Base-by-base conservation (phyloP, 352 stramenopile species). In the Phytophthora cajani region DNA sequence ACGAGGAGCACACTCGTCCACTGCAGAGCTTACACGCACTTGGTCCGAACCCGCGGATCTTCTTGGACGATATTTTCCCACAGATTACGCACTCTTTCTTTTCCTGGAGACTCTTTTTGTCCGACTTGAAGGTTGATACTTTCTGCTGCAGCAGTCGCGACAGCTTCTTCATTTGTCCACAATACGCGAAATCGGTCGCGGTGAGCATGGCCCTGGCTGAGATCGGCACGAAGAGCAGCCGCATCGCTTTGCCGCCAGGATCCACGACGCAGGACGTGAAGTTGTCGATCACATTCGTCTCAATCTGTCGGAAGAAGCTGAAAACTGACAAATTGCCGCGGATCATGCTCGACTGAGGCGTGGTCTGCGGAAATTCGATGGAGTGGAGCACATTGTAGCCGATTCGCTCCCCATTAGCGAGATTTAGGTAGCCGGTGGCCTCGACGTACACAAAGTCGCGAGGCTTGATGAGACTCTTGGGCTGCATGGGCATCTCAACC, bases 381-480 rank as follows among this genome's bases (percentile, higher is more conserved):
- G 42, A 49, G 42, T 49, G 42, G 42, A 49, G 42, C 42, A 49
- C 42, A 7, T 49, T 49, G 42, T 49, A 49, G 42, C 42, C 42
- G 42, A 49, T 49, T 23, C 42, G 42, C 7, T 49, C 42, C 6
- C 42, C 42, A 8, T 23, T 49, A 4, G 17, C 42, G 17, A 49
- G 42, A 2, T 21, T 49, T 17, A 49, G 42, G 42, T 12, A 49
- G 42, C 42, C 42, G 6, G 42, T 49, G 42, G 42, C 42, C 42
- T 49, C 42, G 42, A 49, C 17, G 17, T 49, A 49, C 42, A 49
- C 42, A n/a, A 49, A 49, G 42, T 49, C 42, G 42, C 42, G 42
- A n/a, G 6, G 8, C 17, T 49, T 49, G 42, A 49, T 49, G 7
- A 49, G 42, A 21, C 42, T 49, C 17, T 49, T 49, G 16, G 42